These are phyloP conservation scores for Saccharum officinarum DNA, from an alignment of 176 grass and related monocot species.

Conservation along the genomic window DNA sequence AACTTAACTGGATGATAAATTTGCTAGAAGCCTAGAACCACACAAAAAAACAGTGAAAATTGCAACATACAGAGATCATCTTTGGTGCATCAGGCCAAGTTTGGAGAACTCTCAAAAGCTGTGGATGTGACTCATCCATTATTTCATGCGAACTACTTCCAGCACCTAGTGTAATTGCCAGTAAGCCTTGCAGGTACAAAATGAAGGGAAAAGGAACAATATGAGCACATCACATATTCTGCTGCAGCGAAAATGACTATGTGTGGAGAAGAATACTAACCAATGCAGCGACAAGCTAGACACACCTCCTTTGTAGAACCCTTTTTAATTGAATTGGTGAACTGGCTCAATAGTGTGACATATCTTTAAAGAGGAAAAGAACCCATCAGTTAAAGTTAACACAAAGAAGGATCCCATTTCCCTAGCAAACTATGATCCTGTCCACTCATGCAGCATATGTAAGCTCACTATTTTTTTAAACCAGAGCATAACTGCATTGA, in stretches of 20 bases:
- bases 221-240: constrained; percentile 25
- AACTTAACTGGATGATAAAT: neutral
- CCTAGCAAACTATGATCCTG: neutral
- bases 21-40: neutral
- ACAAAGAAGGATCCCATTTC: neutral
- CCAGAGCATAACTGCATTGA: neutral
- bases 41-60: neutral
- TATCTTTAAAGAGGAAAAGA: constrained; percentile 39
- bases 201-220: neutral
- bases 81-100: constrained; percentile 61
- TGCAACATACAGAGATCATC: constrained; percentile 64
- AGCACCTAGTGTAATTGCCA: constrained; percentile 72
- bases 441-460: neutral
- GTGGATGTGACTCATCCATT: constrained; percentile 66
- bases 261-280: constrained; percentile 23
- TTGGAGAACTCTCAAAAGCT: constrained; percentile 62
- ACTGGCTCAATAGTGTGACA: constrained; percentile 55
- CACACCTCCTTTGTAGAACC: constrained; percentile 75
- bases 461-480: neutral
- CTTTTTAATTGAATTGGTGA: constrained; percentile 65
- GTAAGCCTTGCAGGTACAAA: constrained; percentile 51
- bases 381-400: neutral
- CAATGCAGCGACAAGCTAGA: constrained; percentile 65
- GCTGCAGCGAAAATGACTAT: neutral
- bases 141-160: constrained; percentile 57